Base-by-base conservation (phyloP, 179 eudicot species). In the Gypsophila paniculata region DNA sequence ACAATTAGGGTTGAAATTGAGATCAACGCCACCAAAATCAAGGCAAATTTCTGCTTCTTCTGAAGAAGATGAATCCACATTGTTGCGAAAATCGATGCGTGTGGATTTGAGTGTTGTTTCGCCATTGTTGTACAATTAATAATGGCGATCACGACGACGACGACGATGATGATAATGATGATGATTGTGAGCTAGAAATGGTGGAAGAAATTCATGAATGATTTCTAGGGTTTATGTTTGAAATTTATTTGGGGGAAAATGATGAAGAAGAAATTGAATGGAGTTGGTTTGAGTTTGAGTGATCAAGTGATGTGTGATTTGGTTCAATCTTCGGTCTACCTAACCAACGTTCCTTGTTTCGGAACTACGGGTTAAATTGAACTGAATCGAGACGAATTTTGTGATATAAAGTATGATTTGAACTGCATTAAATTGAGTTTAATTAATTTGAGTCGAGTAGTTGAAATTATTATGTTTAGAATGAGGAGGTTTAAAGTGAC, bases 1-100 rank as follows among this genome's bases (percentile, higher is more conserved):
- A 81, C 79, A 72, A 84, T 76, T 74, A 84, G 69, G 23, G 85
- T 84, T 18, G 87, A 81, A 29, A 84, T 61, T 17, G 85, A 84
- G 64, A 84, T 71, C 0, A 84, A 58, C 22, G 78, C 79, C 15
- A 84, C 69, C 53, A 77, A 65, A 62, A 73, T 46, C 1, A 84
- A 57, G 10, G 74, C 18, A 83, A 85, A 84, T 69, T 69, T 84
- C 79, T 81, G 82, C 79, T 77, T 79, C 74, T 79, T 79, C 13
- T 72, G 61, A 2, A 79, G 7, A 8, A 79, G 7, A 7, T 76
- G 71, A 25, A 75, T 38, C 53, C 42, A 70, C 22, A 59, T 55
- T 18, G 71, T 48, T 18, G 80, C 65, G 7, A 73, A 42, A 17
- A 23, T 48, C n/a, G 80, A 70, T 29, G 80, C 29, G 46, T 82